Base-by-base conservation (phyloP, 352 stramenopile species). In the Phytophthora hibernalis region DNA sequence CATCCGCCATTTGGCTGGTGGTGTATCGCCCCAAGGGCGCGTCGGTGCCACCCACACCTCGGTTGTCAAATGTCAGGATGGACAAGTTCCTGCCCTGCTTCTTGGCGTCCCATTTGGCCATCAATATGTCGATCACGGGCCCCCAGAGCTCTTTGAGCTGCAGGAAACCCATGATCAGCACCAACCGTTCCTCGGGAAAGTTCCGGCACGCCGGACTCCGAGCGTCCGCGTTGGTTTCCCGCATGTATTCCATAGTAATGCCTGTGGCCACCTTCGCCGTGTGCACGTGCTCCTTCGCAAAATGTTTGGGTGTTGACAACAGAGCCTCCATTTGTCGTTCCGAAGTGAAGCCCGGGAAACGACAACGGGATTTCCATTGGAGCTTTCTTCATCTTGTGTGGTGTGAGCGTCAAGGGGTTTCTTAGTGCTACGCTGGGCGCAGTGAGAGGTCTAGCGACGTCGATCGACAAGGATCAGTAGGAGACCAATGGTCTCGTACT, bases 81-180 rank as follows among this genome's bases (percentile, higher is more conserved):
- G 70, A 70, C 11, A 81, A 62, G 35, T 72, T 68, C 43, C 52
- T 26, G 24, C 57, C 54, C 52, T 57, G 66, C n/a, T 61, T 61
- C 24, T 50, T 44, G 16, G 49, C 60, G 22, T 70, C 64, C 76
- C 72, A 83, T 65, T 71, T 71, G n/a, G 49, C 54, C 20, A 85
- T 62, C 18, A 85, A 55, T 20, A 72, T 70, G 37, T 82, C 69
- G 55, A 85, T 73, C 18, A 72, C 63, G 1, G 74, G 65, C 0
- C 68, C 60, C 77, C 74, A 85, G 15, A 67, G 65, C 49, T 85
- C 77, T 45, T 85, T 83, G 9, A 72, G 49, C 45, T 77, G 60
- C n/a, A 73, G 28, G 57, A 83, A 80, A 0, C 77, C 77, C 72
- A 85, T 83, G 55, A 85, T 70, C 24, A 85, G 38, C 18, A 83